These are phyloP conservation scores for Neurospora sp. DNA, from an alignment of 495 filamentous ascomycete species.

Conservation along the genomic window DNA sequence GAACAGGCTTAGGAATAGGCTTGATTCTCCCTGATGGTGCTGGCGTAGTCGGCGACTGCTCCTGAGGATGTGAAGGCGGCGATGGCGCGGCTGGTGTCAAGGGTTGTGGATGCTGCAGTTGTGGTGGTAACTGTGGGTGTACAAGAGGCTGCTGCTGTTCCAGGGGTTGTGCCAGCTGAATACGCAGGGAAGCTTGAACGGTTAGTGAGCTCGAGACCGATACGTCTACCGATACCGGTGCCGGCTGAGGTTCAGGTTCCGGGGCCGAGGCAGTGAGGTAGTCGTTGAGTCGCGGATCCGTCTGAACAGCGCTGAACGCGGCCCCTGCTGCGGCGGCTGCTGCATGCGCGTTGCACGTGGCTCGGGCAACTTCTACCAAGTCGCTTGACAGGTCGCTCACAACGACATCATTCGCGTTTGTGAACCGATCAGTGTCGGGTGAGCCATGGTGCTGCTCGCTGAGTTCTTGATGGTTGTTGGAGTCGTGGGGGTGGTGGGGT, in stretches of 20 bases:
- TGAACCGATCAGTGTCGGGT: neutral
- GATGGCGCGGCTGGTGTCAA: neutral
- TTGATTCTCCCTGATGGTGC: slow-evolving; percentile 21
- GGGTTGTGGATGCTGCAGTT: neutral
- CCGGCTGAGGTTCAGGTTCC: neutral
- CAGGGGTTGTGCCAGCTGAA: neutral
- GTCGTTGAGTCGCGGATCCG: neutral
- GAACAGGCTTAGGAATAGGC: slow-evolving; percentile 39
- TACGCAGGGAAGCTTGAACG: neutral
- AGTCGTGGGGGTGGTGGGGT: neutral
- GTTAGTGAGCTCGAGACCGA: neutral
- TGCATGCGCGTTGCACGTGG: neutral
- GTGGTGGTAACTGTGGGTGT: neutral
- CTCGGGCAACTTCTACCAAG: neutral
- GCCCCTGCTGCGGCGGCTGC: neutral
- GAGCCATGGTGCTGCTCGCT: neutral
- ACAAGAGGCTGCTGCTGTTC: neutral
- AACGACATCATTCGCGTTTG: neutral
- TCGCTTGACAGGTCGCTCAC: neutral
- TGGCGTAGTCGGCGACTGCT: neutral
- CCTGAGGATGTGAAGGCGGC: neutral
- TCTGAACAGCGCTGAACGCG: neutral
- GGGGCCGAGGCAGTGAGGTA: neutral
- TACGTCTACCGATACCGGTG: neutral
- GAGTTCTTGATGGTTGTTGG: neutral